A percentile compares a stretch with the other conserved stretches of the same genome.
Evolutionary conservation across 176 grass and related monocot species (phyloP).

Genomic region (Saccharum spontaneum): DNA sequence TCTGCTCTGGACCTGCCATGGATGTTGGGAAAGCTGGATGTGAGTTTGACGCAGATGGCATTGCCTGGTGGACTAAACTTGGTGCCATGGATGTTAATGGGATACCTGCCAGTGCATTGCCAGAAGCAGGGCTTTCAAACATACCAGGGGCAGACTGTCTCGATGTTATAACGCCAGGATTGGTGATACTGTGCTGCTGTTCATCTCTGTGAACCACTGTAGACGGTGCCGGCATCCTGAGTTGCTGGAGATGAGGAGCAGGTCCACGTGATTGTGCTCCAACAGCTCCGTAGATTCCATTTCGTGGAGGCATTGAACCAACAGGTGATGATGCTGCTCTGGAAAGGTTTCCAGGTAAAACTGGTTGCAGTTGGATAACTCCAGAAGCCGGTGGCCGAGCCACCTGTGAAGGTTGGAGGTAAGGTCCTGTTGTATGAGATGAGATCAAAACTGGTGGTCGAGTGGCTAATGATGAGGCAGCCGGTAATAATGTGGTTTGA

Average conservation of each 20-base stretch:
- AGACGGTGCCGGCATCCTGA: conserved; percentile 8
- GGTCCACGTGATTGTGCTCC: conserved; percentile 16
- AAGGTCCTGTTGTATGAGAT: conserved; percentile 7
- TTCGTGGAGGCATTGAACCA: neutral
- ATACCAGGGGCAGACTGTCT: neutral
- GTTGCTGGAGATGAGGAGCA: conserved; percentile 36
- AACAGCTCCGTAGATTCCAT: conserved; percentile 8
- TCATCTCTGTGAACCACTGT: neutral
- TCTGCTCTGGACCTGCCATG: neutral
- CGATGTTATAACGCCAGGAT: neutral
- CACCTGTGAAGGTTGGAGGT: neutral
- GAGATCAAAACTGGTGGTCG: neutral
- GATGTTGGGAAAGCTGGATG: neutral
- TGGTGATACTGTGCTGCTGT: conserved; percentile 15
- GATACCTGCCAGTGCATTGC: neutral
- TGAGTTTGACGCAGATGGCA: conserved; percentile 1
- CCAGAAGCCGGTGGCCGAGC: conserved; percentile 9
- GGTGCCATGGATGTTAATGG: neutral
- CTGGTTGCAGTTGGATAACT: conserved; percentile 3
- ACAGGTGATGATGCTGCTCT: conserved; percentile 22
- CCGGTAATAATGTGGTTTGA: neutral
- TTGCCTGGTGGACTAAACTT: neutral
- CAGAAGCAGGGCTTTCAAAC: neutral
- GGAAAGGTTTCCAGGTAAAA: conserved; percentile 18
- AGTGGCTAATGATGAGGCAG: conserved; percentile 5